Conservation (phyloP, 2,329 filamentous ascomycete species). For the Fusarium proliferatum region DNA sequence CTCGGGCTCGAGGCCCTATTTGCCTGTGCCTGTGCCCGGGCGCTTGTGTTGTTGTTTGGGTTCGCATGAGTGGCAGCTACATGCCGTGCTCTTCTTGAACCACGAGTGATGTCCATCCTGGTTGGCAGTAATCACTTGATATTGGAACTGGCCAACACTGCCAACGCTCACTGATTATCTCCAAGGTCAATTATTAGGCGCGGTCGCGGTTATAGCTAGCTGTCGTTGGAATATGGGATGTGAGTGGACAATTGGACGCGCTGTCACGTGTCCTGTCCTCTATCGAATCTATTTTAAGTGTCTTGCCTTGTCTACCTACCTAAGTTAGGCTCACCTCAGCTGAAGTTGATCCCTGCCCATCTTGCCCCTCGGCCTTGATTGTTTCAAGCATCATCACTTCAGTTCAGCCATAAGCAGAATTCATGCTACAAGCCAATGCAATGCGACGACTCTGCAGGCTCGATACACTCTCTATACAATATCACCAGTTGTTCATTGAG, state of each 20-base stretch:
- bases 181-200: conserved; percentile 22
- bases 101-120: conserved; percentile 36
- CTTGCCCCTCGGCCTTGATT: not conserved
- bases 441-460: conserved; percentile 1
- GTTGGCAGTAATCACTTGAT: not conserved
- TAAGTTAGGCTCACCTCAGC: not conserved
- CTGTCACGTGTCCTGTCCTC: conserved; percentile 31
- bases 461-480: not conserved
- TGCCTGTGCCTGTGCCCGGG: not conserved
- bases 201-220: conserved; percentile 16
- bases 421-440: not conserved
- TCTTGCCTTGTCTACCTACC: not conserved
- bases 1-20: conserved; percentile 27
- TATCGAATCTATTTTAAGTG: not conserved
- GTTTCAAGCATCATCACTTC: conserved; percentile 14
- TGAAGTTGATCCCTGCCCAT: not conserved
- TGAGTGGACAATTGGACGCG: conserved; percentile 26
- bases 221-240: conserved; percentile 2
- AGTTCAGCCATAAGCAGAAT: not conserved
- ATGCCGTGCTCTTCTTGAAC: conserved; percentile 35
- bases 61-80: conserved; percentile 32
- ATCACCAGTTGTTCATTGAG: not conserved
- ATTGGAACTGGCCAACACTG: not conserved
- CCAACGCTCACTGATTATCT: not conserved
- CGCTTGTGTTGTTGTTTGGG: conserved; percentile 10